Evolutionary conservation across 2,329 filamentous ascomycete species (phyloP), one percentile per base, ranked within the genome.

Genomic region (Aureobasidium namibiae): DNA sequence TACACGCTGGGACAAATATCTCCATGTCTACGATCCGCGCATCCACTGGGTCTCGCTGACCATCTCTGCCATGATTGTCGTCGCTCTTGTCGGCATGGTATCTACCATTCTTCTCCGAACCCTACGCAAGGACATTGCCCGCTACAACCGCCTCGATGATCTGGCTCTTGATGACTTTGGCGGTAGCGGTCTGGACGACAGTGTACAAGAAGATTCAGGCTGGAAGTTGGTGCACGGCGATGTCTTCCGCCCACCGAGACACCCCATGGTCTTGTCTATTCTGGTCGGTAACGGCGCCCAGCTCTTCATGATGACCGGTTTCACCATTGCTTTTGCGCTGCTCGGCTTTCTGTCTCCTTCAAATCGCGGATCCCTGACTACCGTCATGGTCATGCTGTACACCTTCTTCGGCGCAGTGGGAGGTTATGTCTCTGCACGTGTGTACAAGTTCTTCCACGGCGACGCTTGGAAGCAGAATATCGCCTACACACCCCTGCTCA

Each of bases 31-130:
- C 70, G 92, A 97, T 72, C 92, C 94, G 56, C 95, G 94, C 78
- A 97, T 99, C 67, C 94, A 99, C 74, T 99, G 94, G 94, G 96
- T 97, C 78, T 96, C 92, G 61, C 84, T 99, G 52, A 89, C 97
- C 75, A 96, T 96, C 74, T 96, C 92, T 36, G 89, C 94, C 52
- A 86, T 97, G 45, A 95, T 99, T 63, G 92, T 99, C 53, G 82
- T 96, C 50, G 94, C 97, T 74, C 80, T 97, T 41, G 86, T 92
- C 36, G 83, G 91, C 46, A 96, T 94, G 67, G 94, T 99, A 63
- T 87, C 88, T 73, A 95, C 92, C n/a, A 90, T 97, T 48, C 80
- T 99, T 16, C 79, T 95, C 59, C 84, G 92, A 57, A 91, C 92
- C 1, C 78, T 99, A 61, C 88, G 86, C 74, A 96, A 95, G 78